Conservation (phyloP, 2,329 filamentous ascomycete species). For the Sphaerostilbella broomeana region DNA sequence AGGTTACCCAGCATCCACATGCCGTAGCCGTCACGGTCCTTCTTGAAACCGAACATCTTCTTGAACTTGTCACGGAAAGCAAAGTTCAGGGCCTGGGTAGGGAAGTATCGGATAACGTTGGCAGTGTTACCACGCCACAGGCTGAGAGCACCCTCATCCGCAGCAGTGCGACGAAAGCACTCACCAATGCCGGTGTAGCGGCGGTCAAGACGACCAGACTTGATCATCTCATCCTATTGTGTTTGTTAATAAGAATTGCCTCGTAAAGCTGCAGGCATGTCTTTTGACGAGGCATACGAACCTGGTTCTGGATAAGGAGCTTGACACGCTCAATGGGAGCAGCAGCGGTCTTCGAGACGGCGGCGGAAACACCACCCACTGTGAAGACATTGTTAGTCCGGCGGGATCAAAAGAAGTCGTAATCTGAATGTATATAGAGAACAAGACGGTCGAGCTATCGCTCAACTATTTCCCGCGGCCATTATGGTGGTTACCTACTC, state of each 20-base stretch:
- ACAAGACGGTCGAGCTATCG: not conserved
- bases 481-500: slow-evolving; percentile 62
- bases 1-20: slow-evolving; percentile 99
- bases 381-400: slow-evolving; percentile 22
- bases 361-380: slow-evolving; percentile 99
- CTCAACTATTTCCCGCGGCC: slow-evolving; percentile 3
- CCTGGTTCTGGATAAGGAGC: slow-evolving; percentile 99
- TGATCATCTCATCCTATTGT: slow-evolving; percentile 96
- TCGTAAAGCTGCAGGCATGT: too few species aligned
- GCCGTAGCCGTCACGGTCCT: slow-evolving; percentile 95
- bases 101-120: slow-evolving; percentile 99
- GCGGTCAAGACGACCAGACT: slow-evolving; percentile 94
- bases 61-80: slow-evolving; percentile 99
- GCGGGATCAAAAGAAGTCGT: slow-evolving; percentile 9
- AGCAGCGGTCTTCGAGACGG: slow-evolving; percentile 99
- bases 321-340: slow-evolving; percentile 99
- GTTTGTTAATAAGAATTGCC: slow-evolving; percentile 26
- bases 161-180: slow-evolving; percentile 90
- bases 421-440: slow-evolving; percentile 1
- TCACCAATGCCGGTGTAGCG: slow-evolving; percentile 92
- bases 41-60: slow-evolving; percentile 99
- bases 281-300: slow-evolving; percentile 44
- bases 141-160: slow-evolving; percentile 86
- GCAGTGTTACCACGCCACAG: slow-evolving; percentile 99
- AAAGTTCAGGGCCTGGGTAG: slow-evolving; percentile 99